These are phyloP conservation scores for Oryza longistaminata DNA, from an alignment of 176 grass and related monocot species.

Conservation along the genomic window DNA sequence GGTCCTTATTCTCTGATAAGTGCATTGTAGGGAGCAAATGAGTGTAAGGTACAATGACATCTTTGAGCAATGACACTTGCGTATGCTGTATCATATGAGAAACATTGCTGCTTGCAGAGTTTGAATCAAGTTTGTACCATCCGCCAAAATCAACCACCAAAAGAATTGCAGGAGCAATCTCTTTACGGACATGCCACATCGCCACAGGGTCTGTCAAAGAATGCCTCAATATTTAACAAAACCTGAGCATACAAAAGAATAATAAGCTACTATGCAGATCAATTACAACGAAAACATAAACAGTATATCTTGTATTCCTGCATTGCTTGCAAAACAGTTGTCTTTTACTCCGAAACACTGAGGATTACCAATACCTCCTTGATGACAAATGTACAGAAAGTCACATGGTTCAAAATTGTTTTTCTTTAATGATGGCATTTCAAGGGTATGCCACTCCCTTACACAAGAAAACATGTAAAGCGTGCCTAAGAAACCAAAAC, in stretches of 20 bases:
- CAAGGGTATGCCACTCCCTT: background rate
- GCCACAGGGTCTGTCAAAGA: slow-evolving; percentile 92
- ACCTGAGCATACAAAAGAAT: slow-evolving; percentile 67
- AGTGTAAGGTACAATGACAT: slow-evolving; percentile 95
- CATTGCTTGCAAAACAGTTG: background rate
- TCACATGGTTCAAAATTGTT: background rate
- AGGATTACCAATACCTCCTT: background rate
- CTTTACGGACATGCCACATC: slow-evolving; percentile 85
- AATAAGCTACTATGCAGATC: slow-evolving; percentile 54
- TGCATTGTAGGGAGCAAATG: slow-evolving; percentile 75
- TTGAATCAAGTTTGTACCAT: slow-evolving; percentile 85
- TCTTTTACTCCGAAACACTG: background rate
- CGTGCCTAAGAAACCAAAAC: background rate
- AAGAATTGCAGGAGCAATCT: slow-evolving; percentile 85
- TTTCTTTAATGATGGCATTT: background rate
- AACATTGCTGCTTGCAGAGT: slow-evolving; percentile 43
- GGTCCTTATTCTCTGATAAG: slow-evolving; percentile 53
- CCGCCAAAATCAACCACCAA: slow-evolving; percentile 97
- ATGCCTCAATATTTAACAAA: slow-evolving; percentile 81
- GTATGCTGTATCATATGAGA: slow-evolving; percentile 75
- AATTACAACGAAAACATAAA: slow-evolving; percentile 20
- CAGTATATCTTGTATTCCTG: background rate
- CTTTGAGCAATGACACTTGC: slow-evolving; percentile 90
- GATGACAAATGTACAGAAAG: background rate
- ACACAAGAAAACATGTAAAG: background rate